phyloP scores from a whole-genome alignment of 441 rosid genomes.

The Bruguiera hainesii region DNA sequence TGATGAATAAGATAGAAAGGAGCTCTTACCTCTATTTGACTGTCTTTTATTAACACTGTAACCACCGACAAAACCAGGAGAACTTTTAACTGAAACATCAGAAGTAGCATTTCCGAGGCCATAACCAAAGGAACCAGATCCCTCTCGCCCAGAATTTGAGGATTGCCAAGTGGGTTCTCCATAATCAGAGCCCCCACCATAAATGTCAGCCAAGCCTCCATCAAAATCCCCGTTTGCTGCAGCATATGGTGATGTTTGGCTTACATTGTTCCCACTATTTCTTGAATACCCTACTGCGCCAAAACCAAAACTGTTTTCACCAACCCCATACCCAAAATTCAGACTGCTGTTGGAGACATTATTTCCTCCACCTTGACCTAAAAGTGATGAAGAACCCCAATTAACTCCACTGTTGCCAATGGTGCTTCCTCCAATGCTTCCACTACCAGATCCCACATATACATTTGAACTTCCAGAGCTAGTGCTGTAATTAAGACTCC shows the following conservation, averaged over 20 bases:
- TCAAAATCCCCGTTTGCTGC: slow-evolving; percentile 67
- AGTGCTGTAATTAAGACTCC: slow-evolving; percentile 53
- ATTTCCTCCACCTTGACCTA: slow-evolving; percentile 56
- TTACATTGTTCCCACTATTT: slow-evolving; percentile 50
- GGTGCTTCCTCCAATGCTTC: slow-evolving; percentile 50
- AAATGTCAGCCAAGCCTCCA: slow-evolving; percentile 58
- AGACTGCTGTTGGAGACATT: slow-evolving; percentile 44
- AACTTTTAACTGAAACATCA: slow-evolving; percentile 65
- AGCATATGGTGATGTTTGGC: slow-evolving; percentile 58
- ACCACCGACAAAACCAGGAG: slow-evolving; percentile 88
- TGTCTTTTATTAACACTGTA: slow-evolving; percentile 89
- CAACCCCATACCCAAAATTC: slow-evolving; percentile 70
- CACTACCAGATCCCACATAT: slow-evolving; percentile 62
- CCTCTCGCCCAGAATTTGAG: slow-evolving; percentile 56
- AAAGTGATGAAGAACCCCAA: slow-evolving; percentile 70
- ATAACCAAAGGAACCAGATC: slow-evolving; percentile 64
- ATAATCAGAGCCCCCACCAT: slow-evolving; percentile 61
- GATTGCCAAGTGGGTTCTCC: slow-evolving; percentile 74
- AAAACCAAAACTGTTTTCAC: slow-evolving; percentile 58
- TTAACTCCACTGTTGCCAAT: slow-evolving; percentile 50
- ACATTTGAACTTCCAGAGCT: slow-evolving; percentile 53
- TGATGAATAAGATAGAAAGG: slow-evolving; percentile 3
- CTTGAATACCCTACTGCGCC: slow-evolving; percentile 72
- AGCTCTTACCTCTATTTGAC: slow-evolving; percentile 73
- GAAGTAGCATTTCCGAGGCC: slow-evolving; percentile 67